Evolutionary conservation across 208 protist genomes (phyloP).

Genomic region (Acanthamoeba lenticulata): DNA sequence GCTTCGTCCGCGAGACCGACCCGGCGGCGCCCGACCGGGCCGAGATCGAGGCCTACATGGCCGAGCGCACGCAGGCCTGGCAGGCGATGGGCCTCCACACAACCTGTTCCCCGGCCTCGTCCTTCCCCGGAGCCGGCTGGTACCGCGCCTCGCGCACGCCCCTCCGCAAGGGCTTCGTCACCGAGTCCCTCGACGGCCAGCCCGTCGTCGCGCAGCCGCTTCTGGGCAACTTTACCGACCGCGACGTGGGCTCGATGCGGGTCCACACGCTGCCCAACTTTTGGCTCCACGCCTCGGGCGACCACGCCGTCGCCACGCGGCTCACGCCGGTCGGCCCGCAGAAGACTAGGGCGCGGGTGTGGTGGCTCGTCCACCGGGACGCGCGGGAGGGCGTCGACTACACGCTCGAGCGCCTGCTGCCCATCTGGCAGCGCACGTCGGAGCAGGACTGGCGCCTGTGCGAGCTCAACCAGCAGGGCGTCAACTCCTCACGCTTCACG

Average conservation of each 20-base stretch:
- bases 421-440: neutral
- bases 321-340: neutral
- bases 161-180: constrained; percentile 3
- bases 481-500: neutral
- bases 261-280: constrained; percentile 39
- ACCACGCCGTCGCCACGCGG: constrained; percentile 6
- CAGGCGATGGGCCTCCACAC: constrained; percentile 1
- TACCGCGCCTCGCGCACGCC: neutral
- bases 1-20: neutral
- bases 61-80: neutral
- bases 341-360: neutral
- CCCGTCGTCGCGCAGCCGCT: neutral
- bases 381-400: constrained; percentile 14
- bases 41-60: constrained; percentile 4
- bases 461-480: neutral
- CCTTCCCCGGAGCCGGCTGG: constrained; percentile 1
- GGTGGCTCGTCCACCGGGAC: constrained; percentile 15
- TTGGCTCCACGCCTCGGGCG: neutral
- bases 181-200: neutral
- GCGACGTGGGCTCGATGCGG: constrained; percentile 21
- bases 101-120: neutral
- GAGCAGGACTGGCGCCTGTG: constrained; percentile 19
- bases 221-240: neutral
- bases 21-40: neutral
- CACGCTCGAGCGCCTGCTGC: neutral